These are phyloP conservation scores for Carex myosuroides DNA, from an alignment of 176 grass and related monocot species.

Conservation along the genomic window DNA sequence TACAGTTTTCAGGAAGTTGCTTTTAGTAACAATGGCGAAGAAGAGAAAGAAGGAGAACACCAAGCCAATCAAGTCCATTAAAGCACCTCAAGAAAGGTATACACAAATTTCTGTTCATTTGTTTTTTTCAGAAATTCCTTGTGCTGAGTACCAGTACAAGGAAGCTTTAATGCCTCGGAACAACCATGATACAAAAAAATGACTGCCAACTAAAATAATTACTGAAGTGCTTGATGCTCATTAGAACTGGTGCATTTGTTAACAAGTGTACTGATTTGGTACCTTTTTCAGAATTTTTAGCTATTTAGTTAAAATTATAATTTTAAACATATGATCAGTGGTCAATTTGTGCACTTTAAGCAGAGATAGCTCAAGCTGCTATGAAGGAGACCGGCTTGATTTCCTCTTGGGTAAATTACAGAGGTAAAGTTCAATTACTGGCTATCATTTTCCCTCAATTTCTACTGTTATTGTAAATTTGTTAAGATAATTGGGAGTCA, in stretches of 20 bases:
- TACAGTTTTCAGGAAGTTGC: neutral
- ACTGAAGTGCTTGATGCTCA: neutral
- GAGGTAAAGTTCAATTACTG: constrained; percentile 22
- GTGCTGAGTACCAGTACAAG: neutral
- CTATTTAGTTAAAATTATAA: neutral
- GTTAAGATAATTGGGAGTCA: neutral
- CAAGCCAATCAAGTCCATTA: neutral
- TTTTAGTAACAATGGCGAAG: neutral
- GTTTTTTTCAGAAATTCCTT: neutral
- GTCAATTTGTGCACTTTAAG: neutral
- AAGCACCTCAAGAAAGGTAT: neutral
- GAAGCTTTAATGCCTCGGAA: neutral
- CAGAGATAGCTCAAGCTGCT: constrained; percentile 37
- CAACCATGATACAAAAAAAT: neutral
- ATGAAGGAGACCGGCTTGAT: constrained; percentile 47
- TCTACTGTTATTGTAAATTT: neutral
- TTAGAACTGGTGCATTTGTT: neutral
- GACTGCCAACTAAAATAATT: neutral
- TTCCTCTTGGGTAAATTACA: constrained; percentile 46
- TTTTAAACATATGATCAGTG: neutral
- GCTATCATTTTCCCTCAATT: neutral
- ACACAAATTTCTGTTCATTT: neutral
- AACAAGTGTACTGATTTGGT: neutral
- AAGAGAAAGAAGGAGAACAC: constrained; percentile 4
- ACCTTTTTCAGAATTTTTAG: neutral